A percentile compares a stretch with the other conserved stretches of the same genome.
These are phyloP conservation scores for Klebsormidium nitens DNA, from an alignment of 139 green algal species.

Conservation along the genomic window DNA sequence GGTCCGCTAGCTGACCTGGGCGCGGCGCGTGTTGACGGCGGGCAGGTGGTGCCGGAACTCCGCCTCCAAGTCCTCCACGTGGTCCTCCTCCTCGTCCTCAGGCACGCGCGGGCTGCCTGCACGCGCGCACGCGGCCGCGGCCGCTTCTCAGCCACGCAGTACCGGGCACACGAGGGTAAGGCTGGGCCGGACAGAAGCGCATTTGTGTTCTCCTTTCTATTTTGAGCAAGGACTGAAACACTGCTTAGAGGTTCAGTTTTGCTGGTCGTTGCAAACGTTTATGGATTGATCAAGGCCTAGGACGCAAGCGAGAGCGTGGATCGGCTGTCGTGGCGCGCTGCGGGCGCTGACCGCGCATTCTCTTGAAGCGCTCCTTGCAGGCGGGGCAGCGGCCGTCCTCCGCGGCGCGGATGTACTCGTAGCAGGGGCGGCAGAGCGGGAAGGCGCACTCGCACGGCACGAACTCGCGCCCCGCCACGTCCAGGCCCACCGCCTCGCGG, in stretches of 20 bases:
- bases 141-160: too few species aligned
- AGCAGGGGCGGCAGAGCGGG: slow-evolving; percentile 34
- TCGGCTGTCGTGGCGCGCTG: not conserved
- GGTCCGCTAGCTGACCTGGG: too few species aligned
- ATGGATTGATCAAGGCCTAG: too few species aligned
- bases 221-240: not conserved
- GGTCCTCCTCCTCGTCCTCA: slow-evolving; percentile 14
- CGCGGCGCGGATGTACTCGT: slow-evolving; percentile 33
- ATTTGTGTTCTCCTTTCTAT: not conserved
- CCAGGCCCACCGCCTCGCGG: not conserved
- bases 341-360: slow-evolving; percentile 11
- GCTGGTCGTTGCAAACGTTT: too few species aligned
- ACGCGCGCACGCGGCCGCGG: too few species aligned
- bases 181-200: not conserved
- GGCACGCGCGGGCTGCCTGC: slow-evolving; percentile 22
- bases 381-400: slow-evolving; percentile 21
- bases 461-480: not conserved
- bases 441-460: slow-evolving; percentile 26
- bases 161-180: not conserved
- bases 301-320: not conserved
- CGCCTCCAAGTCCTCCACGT: slow-evolving; percentile 7
- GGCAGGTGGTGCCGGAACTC: too few species aligned
- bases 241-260: not conserved
- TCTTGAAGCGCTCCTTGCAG: slow-evolving; percentile 29
- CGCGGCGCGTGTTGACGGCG: too few species aligned